Evolutionary conservation across 805 yeast genomes (phyloP), one percentile per base, ranked within the genome.

Genomic region (Saccharomycopsis capsularis): DNA sequence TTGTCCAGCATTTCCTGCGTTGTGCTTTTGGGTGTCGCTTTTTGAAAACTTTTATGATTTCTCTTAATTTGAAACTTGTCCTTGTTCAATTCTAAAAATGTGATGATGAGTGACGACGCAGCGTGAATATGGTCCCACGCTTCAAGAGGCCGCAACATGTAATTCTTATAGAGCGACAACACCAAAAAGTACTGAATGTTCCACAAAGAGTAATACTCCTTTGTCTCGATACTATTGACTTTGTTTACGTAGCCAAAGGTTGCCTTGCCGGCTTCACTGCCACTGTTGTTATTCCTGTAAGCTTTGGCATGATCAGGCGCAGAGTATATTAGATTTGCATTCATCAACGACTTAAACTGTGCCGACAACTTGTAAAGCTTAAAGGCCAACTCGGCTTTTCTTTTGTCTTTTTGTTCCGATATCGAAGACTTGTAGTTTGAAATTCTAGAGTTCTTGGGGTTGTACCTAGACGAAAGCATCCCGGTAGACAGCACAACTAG

Each of bases 121-220:
- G 40, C 42, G 16, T 44, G 44, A 38, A 50, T 34, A 19, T 46
- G 51, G 25, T 53, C 18, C 47, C 47, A 53, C 22, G 56, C 48
- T 30, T 50, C 52, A 3, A 50, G 24, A n/a, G 56, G 56, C 27
- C 47, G 46, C 40, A 53, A 25, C 47, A 53, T 40, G 43, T 32
- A 53, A 22, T 50, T 53, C 25, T 50, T 50, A 43, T 47, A 53
- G 24, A 53, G 29, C 15, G 52, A 44, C 22, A 42, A 29, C 19
- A 53, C 30, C 22, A 53, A 24, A 16, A 44, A 25, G 24, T 38
- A 53, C 40, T 53, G 56, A 15, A 53, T 45, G 16, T 47, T 35
- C 54, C 56, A 53, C 5, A 53, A 30, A 7, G 52, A 47, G 23
- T 50, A 50, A 41, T 38, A 49, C 25, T 35, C 48, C 13, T 25